These are phyloP conservation scores for Brettanomyces bruxellensis DNA, from an alignment of 805 yeast genomes.

Conservation along the genomic window DNA sequence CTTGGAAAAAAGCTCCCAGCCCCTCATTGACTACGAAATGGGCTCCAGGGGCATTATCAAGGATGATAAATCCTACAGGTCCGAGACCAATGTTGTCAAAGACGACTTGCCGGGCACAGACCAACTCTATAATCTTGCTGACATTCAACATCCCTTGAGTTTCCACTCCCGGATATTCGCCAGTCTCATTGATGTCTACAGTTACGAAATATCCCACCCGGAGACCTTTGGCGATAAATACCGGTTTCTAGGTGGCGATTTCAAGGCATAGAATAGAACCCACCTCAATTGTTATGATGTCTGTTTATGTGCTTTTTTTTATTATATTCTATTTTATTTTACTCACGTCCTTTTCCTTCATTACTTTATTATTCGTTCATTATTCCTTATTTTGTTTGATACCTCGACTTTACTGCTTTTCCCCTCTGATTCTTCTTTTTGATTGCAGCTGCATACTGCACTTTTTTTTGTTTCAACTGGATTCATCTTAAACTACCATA, in stretches of 20 bases:
- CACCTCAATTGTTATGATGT: background rate
- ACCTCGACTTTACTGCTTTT: too few species aligned
- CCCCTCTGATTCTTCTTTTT: too few species aligned
- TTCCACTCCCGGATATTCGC: conserved; percentile 44
- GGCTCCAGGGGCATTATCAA: conserved; percentile 13
- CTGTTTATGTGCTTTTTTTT: background rate
- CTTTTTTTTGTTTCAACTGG: too few species aligned
- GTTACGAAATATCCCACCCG: conserved; percentile 27
- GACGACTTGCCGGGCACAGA: conserved; percentile 27
- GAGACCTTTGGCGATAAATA: conserved; percentile 21
- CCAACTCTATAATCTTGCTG: conserved; percentile 30
- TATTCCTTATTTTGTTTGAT: too few species aligned
- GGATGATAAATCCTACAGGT: conserved; percentile 24
- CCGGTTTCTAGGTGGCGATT: conserved; percentile 11
- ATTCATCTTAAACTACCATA: too few species aligned
- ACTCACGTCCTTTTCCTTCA: background rate
- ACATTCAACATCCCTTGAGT: conserved; percentile 31
- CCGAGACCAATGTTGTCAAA: conserved; percentile 22
- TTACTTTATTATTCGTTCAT: background rate
- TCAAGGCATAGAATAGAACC: background rate
- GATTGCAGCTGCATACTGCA: too few species aligned
- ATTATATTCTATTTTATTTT: background rate
- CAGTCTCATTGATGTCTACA: conserved; percentile 37
- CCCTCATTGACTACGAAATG: conserved; percentile 22
- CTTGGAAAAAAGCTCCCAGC: conserved; percentile 24